Conservation (phyloP, 2,329 filamentous ascomycete species). For the Sclerotinia nivalis region DNA sequence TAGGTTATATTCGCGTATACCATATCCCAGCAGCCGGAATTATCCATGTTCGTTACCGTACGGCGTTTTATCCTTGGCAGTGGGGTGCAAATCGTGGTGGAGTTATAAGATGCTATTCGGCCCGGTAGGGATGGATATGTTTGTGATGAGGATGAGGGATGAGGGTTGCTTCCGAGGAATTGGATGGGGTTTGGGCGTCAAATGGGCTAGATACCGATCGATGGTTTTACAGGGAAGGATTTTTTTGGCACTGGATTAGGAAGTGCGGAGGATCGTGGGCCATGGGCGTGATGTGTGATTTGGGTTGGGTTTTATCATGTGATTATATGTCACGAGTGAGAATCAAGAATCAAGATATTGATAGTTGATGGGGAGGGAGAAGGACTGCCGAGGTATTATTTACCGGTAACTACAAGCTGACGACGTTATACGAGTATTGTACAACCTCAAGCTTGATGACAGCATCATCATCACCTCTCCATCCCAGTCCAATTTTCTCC, state of each 20-base stretch:
- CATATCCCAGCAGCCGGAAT: neutral
- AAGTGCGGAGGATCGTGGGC: slow-evolving; percentile 1
- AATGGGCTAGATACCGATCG: neutral
- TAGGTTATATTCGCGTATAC: neutral
- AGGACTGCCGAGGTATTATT: neutral
- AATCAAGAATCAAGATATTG: neutral
- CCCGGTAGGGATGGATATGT: neutral
- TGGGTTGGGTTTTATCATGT: neutral
- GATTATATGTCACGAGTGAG: neutral
- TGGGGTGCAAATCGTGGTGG: neutral
- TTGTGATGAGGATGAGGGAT: neutral
- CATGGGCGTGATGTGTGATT: too few species aligned
- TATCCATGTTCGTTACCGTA: neutral
- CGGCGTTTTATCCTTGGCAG: slow-evolving; percentile 1
- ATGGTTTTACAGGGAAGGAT: neutral
- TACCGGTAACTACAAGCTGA: neutral
- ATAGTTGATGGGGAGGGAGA: neutral
- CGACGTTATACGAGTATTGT: neutral
- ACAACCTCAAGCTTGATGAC: neutral
- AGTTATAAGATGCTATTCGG: neutral
- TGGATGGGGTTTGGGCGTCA: neutral
- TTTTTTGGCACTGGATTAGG: neutral
- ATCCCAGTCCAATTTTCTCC: neutral
- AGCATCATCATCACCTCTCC: neutral
- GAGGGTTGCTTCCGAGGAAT: neutral